Percentiles rank a stretch among this genome's conserved stretches.
Conservation (phyloP, 345 rosid genomes). For the Rhizophora apiculata region DNA sequence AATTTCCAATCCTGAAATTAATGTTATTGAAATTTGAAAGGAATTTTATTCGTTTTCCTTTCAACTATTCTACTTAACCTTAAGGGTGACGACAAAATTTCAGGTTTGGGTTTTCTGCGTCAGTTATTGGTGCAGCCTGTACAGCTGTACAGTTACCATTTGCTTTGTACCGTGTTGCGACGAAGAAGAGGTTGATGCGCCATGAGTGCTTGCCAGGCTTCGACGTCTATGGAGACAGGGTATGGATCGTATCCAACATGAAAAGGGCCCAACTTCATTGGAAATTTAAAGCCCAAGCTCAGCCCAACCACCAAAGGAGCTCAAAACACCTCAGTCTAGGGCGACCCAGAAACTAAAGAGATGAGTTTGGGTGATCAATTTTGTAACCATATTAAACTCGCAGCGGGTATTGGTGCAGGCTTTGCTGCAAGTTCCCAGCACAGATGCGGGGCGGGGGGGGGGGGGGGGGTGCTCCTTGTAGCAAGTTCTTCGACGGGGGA, state of each 20-base stretch:
- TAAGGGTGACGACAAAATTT: not conserved
- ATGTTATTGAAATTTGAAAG: too few species aligned
- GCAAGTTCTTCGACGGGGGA: slow-evolving; percentile 18
- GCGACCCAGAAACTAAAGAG: too few species aligned
- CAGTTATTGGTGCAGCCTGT: slow-evolving; percentile 24
- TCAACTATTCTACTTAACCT: too few species aligned
- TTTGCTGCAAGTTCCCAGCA: slow-evolving; percentile 8
- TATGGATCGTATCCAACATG: not conserved
- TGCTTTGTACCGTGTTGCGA: slow-evolving; percentile 15
- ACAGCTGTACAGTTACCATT: slow-evolving; percentile 30
- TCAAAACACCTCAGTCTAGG: too few species aligned
- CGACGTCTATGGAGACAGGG: slow-evolving; percentile 39
- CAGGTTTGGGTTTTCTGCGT: slow-evolving; percentile 26
- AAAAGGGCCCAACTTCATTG: not conserved
- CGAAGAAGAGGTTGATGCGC: slow-evolving; percentile 24
- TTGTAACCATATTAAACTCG: slow-evolving; percentile 1
- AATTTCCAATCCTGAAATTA: too few species aligned
- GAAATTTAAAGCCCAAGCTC: too few species aligned
- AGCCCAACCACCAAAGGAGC: too few species aligned
- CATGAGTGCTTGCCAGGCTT: slow-evolving; percentile 19
- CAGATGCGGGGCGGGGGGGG: slow-evolving; percentile 6
- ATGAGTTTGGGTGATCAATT: too few species aligned
- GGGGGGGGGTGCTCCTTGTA: not conserved
- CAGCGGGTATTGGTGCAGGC: slow-evolving; percentile 31
- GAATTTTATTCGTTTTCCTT: too few species aligned